Conservation (phyloP, 169 alveolate species). For the Cryptosporidium muris region DNA sequence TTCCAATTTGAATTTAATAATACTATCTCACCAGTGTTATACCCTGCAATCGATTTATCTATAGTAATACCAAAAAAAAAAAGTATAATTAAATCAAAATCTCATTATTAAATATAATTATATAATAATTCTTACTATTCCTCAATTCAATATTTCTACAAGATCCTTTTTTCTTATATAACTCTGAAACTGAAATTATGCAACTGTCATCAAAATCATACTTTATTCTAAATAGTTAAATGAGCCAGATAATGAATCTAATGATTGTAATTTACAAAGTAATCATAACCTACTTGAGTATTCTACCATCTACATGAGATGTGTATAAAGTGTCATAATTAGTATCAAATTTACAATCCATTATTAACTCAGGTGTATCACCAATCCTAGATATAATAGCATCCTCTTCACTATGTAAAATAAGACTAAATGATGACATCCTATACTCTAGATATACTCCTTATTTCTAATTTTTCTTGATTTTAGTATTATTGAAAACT, state of each 20-base stretch:
- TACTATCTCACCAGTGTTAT: slow-evolving; percentile 51
- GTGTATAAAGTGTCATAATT: slow-evolving; percentile 12
- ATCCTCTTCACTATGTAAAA: slow-evolving; percentile 14
- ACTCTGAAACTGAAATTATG: slow-evolving; percentile 13
- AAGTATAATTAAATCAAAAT: background rate
- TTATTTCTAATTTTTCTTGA: background rate
- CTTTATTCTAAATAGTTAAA: slow-evolving; percentile 27
- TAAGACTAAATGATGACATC: slow-evolving; percentile 34
- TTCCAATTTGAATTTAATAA: slow-evolving; percentile 11
- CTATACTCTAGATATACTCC: background rate
- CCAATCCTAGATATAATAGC: background rate
- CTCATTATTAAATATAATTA: background rate
- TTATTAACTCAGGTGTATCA: slow-evolving; percentile 3
- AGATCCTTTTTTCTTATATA: slow-evolving; percentile 44
- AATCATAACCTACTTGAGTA: slow-evolving; percentile 18
- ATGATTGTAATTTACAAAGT: background rate
- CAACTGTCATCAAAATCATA: slow-evolving; percentile 11
- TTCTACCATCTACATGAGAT: slow-evolving; percentile 48
- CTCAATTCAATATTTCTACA: slow-evolving; percentile 60
- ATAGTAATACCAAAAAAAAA: background rate
- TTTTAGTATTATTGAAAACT: too few species aligned
- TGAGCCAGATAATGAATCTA: background rate
- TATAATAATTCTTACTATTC: slow-evolving; percentile 20
- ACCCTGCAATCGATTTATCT: slow-evolving; percentile 33
- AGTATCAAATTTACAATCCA: slow-evolving; percentile 58